Evolutionary conservation across 1,284 basidiomycete genomes (phyloP).

Genomic region (Pyrrhoderma noxium): DNA sequence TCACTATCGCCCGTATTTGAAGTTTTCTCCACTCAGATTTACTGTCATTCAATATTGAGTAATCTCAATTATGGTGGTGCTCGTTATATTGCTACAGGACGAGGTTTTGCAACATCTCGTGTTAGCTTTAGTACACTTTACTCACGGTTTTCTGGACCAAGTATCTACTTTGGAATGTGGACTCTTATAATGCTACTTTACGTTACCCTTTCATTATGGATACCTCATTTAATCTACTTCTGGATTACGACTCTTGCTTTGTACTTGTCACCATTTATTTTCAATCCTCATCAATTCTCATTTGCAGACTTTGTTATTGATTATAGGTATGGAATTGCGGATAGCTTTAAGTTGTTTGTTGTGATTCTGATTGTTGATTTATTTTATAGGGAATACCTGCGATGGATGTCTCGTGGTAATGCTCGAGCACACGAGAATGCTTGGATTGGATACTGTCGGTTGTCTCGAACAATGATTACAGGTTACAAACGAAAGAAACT

Average conservation of each 20-base stretch:
- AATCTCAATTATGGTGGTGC: constrained; percentile 95
- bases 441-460: no score
- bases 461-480: no score
- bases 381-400: no score
- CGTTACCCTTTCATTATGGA: constrained; percentile 84
- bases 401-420: no score
- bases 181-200: constrained; percentile 87
- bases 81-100: constrained; percentile 97
- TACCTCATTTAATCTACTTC: constrained; percentile 90
- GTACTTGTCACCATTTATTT: constrained; percentile 89
- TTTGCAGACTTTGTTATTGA: constrained; percentile 94
- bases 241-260: constrained; percentile 87
- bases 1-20: constrained; percentile 94
- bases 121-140: constrained; percentile 91
- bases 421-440: no score
- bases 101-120: constrained; percentile 92
- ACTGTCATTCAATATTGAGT: constrained; percentile 90
- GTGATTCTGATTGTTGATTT: constrained; percentile 42
- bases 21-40: constrained; percentile 94
- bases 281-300: constrained; percentile 98
- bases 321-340: constrained; percentile 36
- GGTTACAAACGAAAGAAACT: no score
- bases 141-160: constrained; percentile 93
- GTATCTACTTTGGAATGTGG: constrained; percentile 92
- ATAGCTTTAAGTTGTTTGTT: neutral